Base-by-base conservation (phyloP, 1,284 basidiomycete genomes). In the Mycena sp. region DNA sequence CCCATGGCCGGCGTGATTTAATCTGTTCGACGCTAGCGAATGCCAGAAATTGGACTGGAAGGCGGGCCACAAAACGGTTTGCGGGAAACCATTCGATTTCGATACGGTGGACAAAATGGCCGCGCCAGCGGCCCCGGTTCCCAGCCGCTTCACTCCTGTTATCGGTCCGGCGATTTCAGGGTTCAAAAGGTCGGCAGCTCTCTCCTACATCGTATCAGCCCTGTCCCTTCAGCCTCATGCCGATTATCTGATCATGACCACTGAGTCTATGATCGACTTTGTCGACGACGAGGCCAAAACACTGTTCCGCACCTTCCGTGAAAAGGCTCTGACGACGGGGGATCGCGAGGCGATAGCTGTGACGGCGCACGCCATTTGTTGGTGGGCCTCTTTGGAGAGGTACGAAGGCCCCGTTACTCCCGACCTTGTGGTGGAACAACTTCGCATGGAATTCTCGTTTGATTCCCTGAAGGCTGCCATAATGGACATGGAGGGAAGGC, bases 21-120 rank as follows among this genome's bases (percentile, higher is more conserved):
- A 35, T 23, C 17, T 51, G 23, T 41, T 19, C 35, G 16, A 5
- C 41, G 12, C 19, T 26, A 67, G 65, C 6, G 55, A 63, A 29
- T 67, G 65, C 25, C 62, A 67, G 29, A 49, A 37, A 21, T 23
- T n/a, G 23, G 65, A 67, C 32, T 67, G 58, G 62, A 57, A 63
- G 44, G n/a, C 43, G 6, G 19, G 35, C 9, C 65, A 64, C 46
- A 67, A 67, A 30, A 44, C 44, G 1, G 55, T 67, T 29, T 67
- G 62, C 53, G 62, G 62, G 14, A 64, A 64, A 37, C 48, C 46
- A 28, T n/a, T 51, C 10, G 29, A 58, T 45, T 58, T 58, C 48
- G 48, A 58, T 32, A 46, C 38, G 19, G n/a, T 45, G 6, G 48
- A 19, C 7, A 58, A 30, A 17, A 35, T 52, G 10, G 57, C 57